These are phyloP conservation scores for Raddia distichophylla DNA, from an alignment of 176 grass and related monocot genomes.

Conservation along the genomic window DNA sequence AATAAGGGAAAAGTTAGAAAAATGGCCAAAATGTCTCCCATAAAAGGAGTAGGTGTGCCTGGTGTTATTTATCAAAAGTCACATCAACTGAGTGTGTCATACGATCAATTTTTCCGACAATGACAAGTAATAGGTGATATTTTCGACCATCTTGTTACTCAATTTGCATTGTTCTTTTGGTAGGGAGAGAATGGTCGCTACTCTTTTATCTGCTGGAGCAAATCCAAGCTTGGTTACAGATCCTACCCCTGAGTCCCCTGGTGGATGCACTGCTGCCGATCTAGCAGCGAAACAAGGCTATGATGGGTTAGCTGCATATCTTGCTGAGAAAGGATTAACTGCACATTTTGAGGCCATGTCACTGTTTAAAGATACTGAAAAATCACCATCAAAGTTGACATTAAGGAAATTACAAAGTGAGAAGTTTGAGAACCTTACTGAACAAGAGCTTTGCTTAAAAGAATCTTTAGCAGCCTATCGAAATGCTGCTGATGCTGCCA, in stretches of 20 bases:
- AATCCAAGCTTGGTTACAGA: slow-evolving; percentile 97
- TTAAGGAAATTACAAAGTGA: slow-evolving; percentile 48
- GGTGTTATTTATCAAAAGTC: too few relatives aligned
- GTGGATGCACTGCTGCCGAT: slow-evolving; percentile 81
- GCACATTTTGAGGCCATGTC: slow-evolving; percentile 92
- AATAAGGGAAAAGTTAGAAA: too few relatives aligned
- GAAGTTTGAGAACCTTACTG: slow-evolving; percentile 66
- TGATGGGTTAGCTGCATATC: slow-evolving; percentile 91
- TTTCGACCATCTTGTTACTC: slow-evolving; percentile 14
- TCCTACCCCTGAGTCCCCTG: slow-evolving; percentile 62
- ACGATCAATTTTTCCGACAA: background rate
- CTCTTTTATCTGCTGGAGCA: slow-evolving; percentile 93
- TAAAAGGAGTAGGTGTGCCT: too few relatives aligned
- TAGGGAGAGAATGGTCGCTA: slow-evolving; percentile 93
- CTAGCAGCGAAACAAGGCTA: slow-evolving; percentile 79
- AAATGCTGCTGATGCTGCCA: slow-evolving; percentile 94
- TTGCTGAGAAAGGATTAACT: slow-evolving; percentile 82
- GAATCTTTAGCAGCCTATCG: slow-evolving; percentile 94
- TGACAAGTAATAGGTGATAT: background rate
- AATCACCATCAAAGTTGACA: slow-evolving; percentile 25
- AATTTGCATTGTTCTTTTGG: slow-evolving; percentile 35
- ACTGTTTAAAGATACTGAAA: slow-evolving; percentile 54
- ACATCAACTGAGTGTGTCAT: too few relatives aligned
- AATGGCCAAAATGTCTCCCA: too few relatives aligned
- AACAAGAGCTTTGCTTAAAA: slow-evolving; percentile 94